Evolutionary conservation across 495 filamentous ascomycete species (phyloP).

Genomic region (Talaromyces nanjingensis): DNA sequence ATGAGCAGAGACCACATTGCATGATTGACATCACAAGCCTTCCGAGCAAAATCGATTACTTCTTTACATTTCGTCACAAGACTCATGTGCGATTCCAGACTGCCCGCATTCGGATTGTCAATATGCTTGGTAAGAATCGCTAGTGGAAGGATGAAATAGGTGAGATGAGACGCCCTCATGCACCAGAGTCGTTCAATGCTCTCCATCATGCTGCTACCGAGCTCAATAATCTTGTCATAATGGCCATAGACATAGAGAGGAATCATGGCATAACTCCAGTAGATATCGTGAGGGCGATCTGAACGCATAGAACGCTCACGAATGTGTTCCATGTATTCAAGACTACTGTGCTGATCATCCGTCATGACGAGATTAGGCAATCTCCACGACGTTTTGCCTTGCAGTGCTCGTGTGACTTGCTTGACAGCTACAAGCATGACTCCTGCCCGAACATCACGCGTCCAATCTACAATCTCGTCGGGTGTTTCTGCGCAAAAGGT

Average conservation of each 20-base stretch:
- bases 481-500: constrained; percentile 63
- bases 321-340: constrained; percentile 54
- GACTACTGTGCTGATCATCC: constrained; percentile 61
- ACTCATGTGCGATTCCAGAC: constrained; percentile 48
- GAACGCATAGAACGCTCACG: constrained; percentile 43
- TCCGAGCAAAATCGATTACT: constrained; percentile 61
- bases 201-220: constrained; percentile 56
- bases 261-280: constrained; percentile 65
- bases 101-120: constrained; percentile 41
- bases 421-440: constrained; percentile 58
- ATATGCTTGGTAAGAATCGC: constrained; percentile 57
- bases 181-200: constrained; percentile 63
- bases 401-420: constrained; percentile 70
- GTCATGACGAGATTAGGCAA: constrained; percentile 55
- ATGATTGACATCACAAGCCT: constrained; percentile 72
- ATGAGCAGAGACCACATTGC: constrained; percentile 67
- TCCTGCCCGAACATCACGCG: constrained; percentile 71
- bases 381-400: constrained; percentile 68
- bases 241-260: constrained; percentile 72
- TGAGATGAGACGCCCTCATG: constrained; percentile 55
- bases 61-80: constrained; percentile 50
- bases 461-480: constrained; percentile 71
- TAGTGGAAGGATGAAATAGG: constrained; percentile 64
- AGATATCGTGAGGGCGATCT: constrained; percentile 59
- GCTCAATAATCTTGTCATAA: constrained; percentile 57